Conservation (phyloP, 495 filamentous ascomycete species). For the Niebla homalea region DNA sequence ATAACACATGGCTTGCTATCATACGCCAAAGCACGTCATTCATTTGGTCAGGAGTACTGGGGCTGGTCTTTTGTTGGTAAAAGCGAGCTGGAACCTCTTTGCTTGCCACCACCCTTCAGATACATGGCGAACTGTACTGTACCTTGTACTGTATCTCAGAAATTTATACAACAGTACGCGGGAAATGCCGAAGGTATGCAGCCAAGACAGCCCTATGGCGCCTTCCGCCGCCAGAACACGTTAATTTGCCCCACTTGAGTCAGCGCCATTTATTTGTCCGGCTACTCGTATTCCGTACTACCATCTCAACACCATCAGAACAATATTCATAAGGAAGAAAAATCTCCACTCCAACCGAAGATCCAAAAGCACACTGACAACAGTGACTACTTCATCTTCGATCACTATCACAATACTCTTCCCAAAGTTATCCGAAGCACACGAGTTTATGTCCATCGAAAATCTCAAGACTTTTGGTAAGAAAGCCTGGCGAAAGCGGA, state of each 20-base stretch:
- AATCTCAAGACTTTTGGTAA: slow-evolving; percentile 98
- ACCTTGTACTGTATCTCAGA: too few relatives aligned
- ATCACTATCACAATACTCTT: slow-evolving; percentile 1
- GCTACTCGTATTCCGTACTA: not conserved
- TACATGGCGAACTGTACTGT: too few relatives aligned
- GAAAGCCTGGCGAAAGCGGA: slow-evolving; percentile 22
- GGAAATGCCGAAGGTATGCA: too few relatives aligned
- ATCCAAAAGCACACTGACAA: not conserved
- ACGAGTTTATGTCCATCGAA: slow-evolving; percentile 99
- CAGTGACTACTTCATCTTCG: not conserved
- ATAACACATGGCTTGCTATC: not conserved
- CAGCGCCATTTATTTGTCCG: too few relatives aligned
- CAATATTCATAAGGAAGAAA: not conserved
- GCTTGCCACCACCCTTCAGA: too few relatives aligned
- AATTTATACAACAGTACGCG: too few relatives aligned
- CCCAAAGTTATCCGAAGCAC: slow-evolving; percentile 22
- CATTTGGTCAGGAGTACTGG: too few relatives aligned
- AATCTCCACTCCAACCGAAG: not conserved
- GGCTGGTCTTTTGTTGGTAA: too few relatives aligned
- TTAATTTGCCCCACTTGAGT: not conserved
- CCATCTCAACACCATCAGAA: not conserved
- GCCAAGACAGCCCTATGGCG: not conserved
- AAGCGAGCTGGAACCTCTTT: too few relatives aligned
- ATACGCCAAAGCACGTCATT: not conserved
- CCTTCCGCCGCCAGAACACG: not conserved